A percentile compares a stretch with the other conserved stretches of the same genome.
Evolutionary conservation across 1,284 basidiomycete species (phyloP).

Genomic region (Meira nashicola): DNA sequence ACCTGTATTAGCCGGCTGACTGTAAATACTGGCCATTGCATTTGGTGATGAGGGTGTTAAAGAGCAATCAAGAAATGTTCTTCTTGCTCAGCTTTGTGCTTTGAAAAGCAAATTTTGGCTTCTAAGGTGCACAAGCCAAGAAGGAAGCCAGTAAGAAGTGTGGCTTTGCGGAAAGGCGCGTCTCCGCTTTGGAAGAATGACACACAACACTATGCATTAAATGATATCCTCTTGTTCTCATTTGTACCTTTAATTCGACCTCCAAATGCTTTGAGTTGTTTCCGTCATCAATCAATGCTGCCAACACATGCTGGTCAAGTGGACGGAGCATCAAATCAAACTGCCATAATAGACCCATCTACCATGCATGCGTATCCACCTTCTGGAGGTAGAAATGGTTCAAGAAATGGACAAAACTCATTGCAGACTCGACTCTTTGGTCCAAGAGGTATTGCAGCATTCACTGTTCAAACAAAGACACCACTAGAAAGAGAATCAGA

Average conservation of each 20-base stretch:
- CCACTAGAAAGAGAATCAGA: background rate
- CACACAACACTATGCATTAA: too few species aligned
- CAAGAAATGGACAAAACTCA: background rate
- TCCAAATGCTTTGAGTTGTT: too few species aligned
- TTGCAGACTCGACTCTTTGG: conserved; percentile 2
- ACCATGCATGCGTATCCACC: conserved; percentile 1
- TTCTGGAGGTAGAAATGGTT: background rate
- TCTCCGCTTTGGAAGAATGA: too few species aligned
- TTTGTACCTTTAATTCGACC: too few species aligned
- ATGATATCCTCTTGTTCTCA: too few species aligned
- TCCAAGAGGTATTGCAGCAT: background rate
- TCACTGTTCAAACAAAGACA: conserved; percentile 4
- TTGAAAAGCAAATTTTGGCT: too few species aligned
- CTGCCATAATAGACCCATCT: conserved; percentile 56
- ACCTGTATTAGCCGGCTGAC: conserved; percentile 77
- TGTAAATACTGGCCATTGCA: conserved; percentile 60
- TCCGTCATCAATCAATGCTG: background rate
- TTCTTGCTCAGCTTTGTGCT: too few species aligned
- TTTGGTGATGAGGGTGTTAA: background rate
- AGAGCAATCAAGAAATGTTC: background rate
- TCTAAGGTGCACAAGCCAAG: too few species aligned
- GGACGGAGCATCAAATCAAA: background rate
- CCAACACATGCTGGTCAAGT: conserved; percentile 7
- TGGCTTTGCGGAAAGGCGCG: too few species aligned
- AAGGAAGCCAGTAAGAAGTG: too few species aligned